phyloP scores from a whole-genome alignment of 768 basidiomycete species.

The Tricholoma terreum region DNA sequence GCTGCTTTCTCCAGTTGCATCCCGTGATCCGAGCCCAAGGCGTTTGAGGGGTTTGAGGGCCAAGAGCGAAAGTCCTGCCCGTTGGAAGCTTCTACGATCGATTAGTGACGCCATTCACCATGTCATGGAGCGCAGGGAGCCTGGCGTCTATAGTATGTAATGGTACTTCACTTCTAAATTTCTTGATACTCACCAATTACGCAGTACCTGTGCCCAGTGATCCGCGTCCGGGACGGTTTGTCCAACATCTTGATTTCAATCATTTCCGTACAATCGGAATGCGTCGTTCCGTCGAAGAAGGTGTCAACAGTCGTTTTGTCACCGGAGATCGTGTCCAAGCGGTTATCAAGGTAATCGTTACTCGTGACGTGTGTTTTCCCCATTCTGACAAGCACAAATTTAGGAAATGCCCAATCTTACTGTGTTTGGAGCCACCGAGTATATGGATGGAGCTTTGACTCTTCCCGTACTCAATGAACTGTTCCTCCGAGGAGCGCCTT shows the following conservation, averaged over 20 bases:
- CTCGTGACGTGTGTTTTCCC: constrained; percentile 5
- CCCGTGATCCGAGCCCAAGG: constrained; percentile 80
- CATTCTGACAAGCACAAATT: constrained; percentile 11
- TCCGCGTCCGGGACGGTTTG: constrained; percentile 73
- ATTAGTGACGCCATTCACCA: constrained; percentile 78
- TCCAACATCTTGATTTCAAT: constrained; percentile 89
- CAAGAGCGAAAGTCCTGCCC: constrained; percentile 77
- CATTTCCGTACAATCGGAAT: constrained; percentile 98
- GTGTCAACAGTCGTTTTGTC: constrained; percentile 86
- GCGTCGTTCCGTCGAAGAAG: constrained; percentile 88
- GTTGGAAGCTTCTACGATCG: constrained; percentile 78
- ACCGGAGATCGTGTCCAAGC: constrained; percentile 83
- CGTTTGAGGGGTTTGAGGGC: constrained; percentile 68
- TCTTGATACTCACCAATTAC: neutral
- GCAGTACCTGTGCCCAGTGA: constrained; percentile 68
- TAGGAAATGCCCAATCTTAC: constrained; percentile 88
- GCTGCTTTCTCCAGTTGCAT: constrained; percentile 72
- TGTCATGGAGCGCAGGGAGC: constrained; percentile 57
- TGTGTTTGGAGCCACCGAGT: constrained; percentile 95
- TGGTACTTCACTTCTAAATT: constrained; percentile 1
- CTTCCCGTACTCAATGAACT: constrained; percentile 84
- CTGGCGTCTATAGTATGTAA: constrained; percentile 69
- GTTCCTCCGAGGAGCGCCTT: constrained; percentile 78
- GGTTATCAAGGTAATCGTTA: constrained; percentile 61
- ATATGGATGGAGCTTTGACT: constrained; percentile 93